Percentiles rank a stretch among this genome's conserved stretches.
These are phyloP conservation scores for Pterocarpus macrocarpus DNA, from an alignment of 306 rosid genomes.

Conservation along the genomic window DNA sequence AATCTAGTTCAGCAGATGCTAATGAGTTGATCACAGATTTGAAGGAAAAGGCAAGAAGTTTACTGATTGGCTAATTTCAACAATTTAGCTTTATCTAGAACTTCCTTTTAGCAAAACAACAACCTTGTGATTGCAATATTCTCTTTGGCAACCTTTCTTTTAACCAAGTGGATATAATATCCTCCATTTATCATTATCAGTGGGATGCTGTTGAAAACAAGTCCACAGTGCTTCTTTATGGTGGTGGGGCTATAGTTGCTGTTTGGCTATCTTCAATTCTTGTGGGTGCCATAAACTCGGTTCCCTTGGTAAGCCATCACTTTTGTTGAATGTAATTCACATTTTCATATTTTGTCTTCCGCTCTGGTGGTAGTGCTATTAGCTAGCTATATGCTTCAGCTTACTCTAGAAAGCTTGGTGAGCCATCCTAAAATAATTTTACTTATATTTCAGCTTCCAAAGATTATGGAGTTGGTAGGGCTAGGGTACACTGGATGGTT, in stretches of 20 bases:
- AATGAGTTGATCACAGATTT: slow-evolving; percentile 80
- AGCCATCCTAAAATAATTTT: slow-evolving; percentile 41
- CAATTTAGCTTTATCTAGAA: slow-evolving; percentile 30
- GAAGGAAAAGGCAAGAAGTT: slow-evolving; percentile 85
- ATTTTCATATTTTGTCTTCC: not conserved
- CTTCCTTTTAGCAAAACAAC: slow-evolving; percentile 28
- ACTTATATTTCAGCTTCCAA: slow-evolving; percentile 79
- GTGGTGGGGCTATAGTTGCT: slow-evolving; percentile 89
- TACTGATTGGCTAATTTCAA: slow-evolving; percentile 31
- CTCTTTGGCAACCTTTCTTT: slow-evolving; percentile 22
- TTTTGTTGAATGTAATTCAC: slow-evolving; percentile 4
- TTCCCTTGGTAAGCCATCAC: slow-evolving; percentile 78
- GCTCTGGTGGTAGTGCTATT: not conserved
- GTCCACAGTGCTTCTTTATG: slow-evolving; percentile 88
- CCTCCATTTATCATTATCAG: slow-evolving; percentile 55
- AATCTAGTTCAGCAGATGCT: slow-evolving; percentile 73
- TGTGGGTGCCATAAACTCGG: slow-evolving; percentile 92
- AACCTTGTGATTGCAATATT: slow-evolving; percentile 11
- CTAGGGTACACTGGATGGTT: slow-evolving; percentile 99
- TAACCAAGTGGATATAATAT: slow-evolving; percentile 39
- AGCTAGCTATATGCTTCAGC: slow-evolving; percentile 18
- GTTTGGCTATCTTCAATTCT: slow-evolving; percentile 92
- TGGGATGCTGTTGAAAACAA: slow-evolving; percentile 99
- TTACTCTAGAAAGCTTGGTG: slow-evolving; percentile 8
- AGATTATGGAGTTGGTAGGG: slow-evolving; percentile 96